These are phyloP conservation scores for Arthrinium puccinioides DNA, from an alignment of 2,329 filamentous ascomycete species.

Conservation along the genomic window DNA sequence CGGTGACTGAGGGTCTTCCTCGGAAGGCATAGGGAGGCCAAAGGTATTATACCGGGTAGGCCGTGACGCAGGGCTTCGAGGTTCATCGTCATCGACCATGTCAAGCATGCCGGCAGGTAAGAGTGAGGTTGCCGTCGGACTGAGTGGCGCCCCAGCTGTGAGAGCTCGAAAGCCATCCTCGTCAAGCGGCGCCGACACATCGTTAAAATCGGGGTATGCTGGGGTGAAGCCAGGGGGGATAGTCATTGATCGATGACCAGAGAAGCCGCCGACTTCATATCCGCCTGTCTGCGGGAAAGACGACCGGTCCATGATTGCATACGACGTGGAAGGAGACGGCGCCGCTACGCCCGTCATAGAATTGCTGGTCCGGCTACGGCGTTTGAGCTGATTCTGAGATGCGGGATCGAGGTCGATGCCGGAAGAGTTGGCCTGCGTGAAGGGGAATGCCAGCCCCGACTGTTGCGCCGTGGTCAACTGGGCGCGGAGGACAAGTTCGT, in stretches of 20 bases:
- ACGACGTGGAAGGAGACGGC: constrained; percentile 33
- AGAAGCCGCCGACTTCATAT: constrained; percentile 25
- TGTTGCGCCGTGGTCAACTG: constrained; percentile 38
- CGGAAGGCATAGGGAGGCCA: constrained; percentile 25
- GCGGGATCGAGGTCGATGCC: constrained; percentile 40
- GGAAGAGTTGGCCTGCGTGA: constrained; percentile 35
- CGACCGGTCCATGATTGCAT: constrained; percentile 28
- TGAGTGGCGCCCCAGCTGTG: constrained; percentile 62
- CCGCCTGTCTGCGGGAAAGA: constrained; percentile 38
- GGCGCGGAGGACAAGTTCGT: constrained; percentile 37
- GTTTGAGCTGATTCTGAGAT: constrained; percentile 34
- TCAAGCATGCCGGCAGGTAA: constrained; percentile 63
- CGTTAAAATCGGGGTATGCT: constrained; percentile 43
- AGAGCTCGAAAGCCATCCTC: constrained; percentile 57
- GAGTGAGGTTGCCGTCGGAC: constrained; percentile 67
- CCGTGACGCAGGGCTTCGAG: constrained; percentile 32
- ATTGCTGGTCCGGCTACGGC: constrained; percentile 40
- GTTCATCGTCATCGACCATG: constrained; percentile 54
- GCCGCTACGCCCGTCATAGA: constrained; percentile 34
- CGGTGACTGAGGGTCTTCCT: constrained; percentile 51
- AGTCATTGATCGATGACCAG: constrained; percentile 27
- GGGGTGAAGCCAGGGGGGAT: constrained; percentile 43
- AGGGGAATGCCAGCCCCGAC: constrained; percentile 33
- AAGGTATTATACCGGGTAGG: constrained; percentile 26
- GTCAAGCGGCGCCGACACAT: constrained; percentile 38